A percentile compares a stretch with the other conserved stretches of the same genome.
phyloP scores from a whole-genome alignment of 495 filamentous ascomycete genomes.

The Lophiotrema nucula region DNA sequence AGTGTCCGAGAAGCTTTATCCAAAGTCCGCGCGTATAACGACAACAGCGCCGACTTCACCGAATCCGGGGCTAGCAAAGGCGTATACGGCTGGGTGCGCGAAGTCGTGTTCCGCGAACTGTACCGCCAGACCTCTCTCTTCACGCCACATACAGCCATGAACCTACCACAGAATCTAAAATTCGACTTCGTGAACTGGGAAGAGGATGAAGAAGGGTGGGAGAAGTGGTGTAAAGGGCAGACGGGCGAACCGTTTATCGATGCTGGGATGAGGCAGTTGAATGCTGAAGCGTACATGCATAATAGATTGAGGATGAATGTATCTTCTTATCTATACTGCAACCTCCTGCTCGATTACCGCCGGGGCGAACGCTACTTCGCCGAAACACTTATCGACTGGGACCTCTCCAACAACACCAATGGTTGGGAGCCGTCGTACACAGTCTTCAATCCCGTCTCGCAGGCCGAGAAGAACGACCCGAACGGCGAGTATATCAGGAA shows the following conservation, averaged over 20 bases:
- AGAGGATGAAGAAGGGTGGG: slow-evolving; percentile 48
- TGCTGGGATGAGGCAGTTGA: slow-evolving; percentile 49
- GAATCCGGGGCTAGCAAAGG: not conserved
- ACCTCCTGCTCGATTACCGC: slow-evolving; percentile 47
- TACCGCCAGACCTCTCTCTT: slow-evolving; percentile 46
- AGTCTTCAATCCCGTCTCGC: slow-evolving; percentile 47
- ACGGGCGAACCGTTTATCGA: slow-evolving; percentile 49
- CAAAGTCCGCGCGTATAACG: slow-evolving; percentile 12
- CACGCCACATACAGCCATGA: slow-evolving; percentile 48
- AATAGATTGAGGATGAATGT: slow-evolving; percentile 50
- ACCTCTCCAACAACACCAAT: slow-evolving; percentile 48
- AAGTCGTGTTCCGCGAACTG: slow-evolving; percentile 49
- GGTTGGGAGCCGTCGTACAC: slow-evolving; percentile 50
- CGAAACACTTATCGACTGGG: slow-evolving; percentile 49
- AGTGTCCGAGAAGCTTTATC: slow-evolving; percentile 15
- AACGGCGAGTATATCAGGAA: slow-evolving; percentile 58
- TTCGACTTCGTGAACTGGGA: slow-evolving; percentile 50
- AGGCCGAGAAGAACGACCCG: slow-evolving; percentile 53
- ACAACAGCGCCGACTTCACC: slow-evolving; percentile 33
- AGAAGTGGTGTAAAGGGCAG: slow-evolving; percentile 46
- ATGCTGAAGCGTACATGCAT: slow-evolving; percentile 49
- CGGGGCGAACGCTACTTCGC: slow-evolving; percentile 48
- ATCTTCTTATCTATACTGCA: slow-evolving; percentile 43
- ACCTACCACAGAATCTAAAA: slow-evolving; percentile 48
- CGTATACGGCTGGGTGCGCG: slow-evolving; percentile 44